Percentiles rank a stretch among this genome's conserved stretches.
Conservation (phyloP, 2,329 filamentous ascomycete genomes). For the Xylaria sp. region DNA sequence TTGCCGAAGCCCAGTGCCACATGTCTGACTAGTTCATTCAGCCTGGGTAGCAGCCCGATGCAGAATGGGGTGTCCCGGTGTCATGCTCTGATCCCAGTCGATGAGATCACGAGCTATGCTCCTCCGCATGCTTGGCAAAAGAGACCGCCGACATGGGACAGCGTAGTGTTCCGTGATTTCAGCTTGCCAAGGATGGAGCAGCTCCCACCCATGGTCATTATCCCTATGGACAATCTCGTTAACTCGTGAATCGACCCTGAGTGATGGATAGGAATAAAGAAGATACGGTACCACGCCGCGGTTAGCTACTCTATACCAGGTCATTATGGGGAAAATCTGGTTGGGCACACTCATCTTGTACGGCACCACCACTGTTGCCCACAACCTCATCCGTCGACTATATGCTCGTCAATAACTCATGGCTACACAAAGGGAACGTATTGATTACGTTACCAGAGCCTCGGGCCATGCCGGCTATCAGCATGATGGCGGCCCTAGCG, state of each 20-base stretch:
- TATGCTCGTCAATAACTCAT: neutral
- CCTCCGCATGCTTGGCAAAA: slow-evolving; percentile 15
- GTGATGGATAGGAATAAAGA: neutral
- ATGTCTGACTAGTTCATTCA: neutral
- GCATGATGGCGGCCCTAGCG: neutral
- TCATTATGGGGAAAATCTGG: slow-evolving; percentile 1
- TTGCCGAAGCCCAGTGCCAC: neutral
- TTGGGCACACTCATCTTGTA: slow-evolving; percentile 9
- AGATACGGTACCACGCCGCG: neutral
- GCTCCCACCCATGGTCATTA: neutral
- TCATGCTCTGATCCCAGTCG: neutral
- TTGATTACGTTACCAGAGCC: slow-evolving; percentile 20
- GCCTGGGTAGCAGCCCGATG: neutral
- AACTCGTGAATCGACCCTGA: neutral
- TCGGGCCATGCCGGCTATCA: slow-evolving; percentile 16
- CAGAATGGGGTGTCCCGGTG: neutral
- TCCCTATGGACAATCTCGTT: neutral
- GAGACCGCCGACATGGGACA: slow-evolving; percentile 1
- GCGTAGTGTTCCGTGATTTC: neutral
- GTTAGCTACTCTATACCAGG: slow-evolving; percentile 19
- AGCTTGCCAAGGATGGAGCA: neutral
- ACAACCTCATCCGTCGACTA: slow-evolving; percentile 6
- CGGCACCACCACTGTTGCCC: slow-evolving; percentile 3
- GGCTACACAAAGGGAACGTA: slow-evolving; percentile 3
- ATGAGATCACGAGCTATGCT: slow-evolving; percentile 4